Base-by-base conservation (phyloP, 176 grass and related monocot genomes). In the Bothriochloa decipiens region DNA sequence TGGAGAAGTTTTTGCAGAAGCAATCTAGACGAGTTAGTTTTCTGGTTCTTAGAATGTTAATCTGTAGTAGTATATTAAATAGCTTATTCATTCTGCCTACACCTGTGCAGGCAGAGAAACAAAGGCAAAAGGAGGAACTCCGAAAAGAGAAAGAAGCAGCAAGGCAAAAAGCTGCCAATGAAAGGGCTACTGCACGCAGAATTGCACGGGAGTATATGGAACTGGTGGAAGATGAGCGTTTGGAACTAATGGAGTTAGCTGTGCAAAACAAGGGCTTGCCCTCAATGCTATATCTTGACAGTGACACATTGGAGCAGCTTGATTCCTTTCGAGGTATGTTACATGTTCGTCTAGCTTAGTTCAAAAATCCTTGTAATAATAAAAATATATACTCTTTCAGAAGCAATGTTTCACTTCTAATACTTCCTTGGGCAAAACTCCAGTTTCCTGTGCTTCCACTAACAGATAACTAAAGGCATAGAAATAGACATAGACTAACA, bases 181-280 rank as follows among this genome's bases (percentile, higher is more conserved):
- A 95, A 80, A 96, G 93, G 82, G 96, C 91, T 67, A 99, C 96
- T 80, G 93, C 96, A 57, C 96, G 96, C 65, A 99, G 89, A 91
- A 94, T 99, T 71, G 89, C 93, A 43, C 89, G 85, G 6, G 96
- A 99, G 79, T 99, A 96, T 88, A 96, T 86, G 93, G 96, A 99
- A 84, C 85, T 96, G 33, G 72, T 99, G 61, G 93, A 99, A 86
- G 96, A 99, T 91, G 96, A 99, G 62, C 89, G 86, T 47, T 96
- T 99, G 78, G 96, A 99, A 78, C 88, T 96, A 79, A 96, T 99
- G 93, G 96, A 99, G 79, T 80, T 99, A 68, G 96, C 96, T 80
- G 91, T 93, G 17, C 85, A 92, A 88, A 90, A 76, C 72, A 99
- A 96, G 80, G 96, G 91, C 52, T 85, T 98, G 62, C 83, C 91